These are phyloP conservation scores for Hypoxylon rickii DNA, from an alignment of 495 filamentous ascomycete species.

Conservation along the genomic window DNA sequence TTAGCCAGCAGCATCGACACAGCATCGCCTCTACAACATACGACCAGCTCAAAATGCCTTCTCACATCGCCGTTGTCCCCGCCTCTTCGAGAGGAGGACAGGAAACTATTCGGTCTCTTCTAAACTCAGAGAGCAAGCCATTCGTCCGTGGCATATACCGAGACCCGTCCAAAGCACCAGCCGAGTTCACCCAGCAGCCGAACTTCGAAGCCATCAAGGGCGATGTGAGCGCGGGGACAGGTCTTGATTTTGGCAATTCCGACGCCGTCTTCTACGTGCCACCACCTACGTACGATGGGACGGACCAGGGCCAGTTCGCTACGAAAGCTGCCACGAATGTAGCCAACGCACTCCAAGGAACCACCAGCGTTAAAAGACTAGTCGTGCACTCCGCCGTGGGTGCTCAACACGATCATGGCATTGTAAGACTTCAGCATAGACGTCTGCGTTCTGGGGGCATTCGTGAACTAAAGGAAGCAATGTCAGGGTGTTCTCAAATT, in stretches of 20 bases:
- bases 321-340: not conserved
- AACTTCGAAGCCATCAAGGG: not conserved
- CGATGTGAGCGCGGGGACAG: not conserved
- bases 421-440: not conserved
- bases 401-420: not conserved
- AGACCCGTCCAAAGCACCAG: not conserved
- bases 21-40: too few relatives aligned
- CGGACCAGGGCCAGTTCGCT: not conserved
- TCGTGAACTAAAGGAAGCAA: not conserved
- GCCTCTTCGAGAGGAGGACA: not conserved
- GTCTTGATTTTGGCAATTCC: not conserved
- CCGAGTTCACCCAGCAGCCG: not conserved
- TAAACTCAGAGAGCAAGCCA: not conserved
- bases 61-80: not conserved
- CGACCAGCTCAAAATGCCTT: not conserved
- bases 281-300: not conserved
- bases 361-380: not conserved
- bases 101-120: not conserved
- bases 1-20: too few relatives aligned
- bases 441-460: not conserved
- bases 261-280: not conserved
- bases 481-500: not conserved
- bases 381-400: not conserved
- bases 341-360: not conserved
- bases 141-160: not conserved